These are phyloP conservation scores for Trichoderma sp. DNA, from an alignment of 2,329 filamentous ascomycete genomes.

Conservation along the genomic window DNA sequence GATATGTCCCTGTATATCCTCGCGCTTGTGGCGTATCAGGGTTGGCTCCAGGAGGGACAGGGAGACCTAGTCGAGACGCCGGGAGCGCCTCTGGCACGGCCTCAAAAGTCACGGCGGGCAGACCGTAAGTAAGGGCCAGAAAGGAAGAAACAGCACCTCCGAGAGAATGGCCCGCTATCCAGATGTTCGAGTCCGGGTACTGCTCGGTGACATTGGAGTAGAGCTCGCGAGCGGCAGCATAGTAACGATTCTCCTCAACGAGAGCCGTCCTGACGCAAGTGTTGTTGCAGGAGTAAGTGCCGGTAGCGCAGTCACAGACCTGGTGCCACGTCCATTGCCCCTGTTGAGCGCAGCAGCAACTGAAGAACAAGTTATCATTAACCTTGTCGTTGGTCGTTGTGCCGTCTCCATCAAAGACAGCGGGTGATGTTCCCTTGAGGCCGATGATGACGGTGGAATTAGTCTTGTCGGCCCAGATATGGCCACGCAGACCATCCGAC, in stretches of 20 bases:
- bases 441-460: slow-evolving; percentile 91
- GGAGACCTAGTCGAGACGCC: slow-evolving; percentile 81
- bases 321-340: slow-evolving; percentile 88
- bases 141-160: slow-evolving; percentile 89
- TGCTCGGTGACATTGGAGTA: slow-evolving; percentile 90
- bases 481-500: slow-evolving; percentile 82
- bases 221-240: slow-evolving; percentile 83
- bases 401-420: slow-evolving; percentile 94
- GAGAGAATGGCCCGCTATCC: slow-evolving; percentile 90
- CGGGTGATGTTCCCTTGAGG: slow-evolving; percentile 86
- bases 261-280: slow-evolving; percentile 82
- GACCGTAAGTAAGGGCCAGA: slow-evolving; percentile 85
- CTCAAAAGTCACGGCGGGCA: slow-evolving; percentile 91
- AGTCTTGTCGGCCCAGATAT: slow-evolving; percentile 84
- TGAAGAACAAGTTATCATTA: slow-evolving; percentile 98
- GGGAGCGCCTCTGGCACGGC: slow-evolving; percentile 90
- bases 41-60: slow-evolving; percentile 77
- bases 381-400: slow-evolving; percentile 97
- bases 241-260: slow-evolving; percentile 85
- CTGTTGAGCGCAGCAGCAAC: slow-evolving; percentile 94
- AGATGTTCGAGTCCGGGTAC: slow-evolving; percentile 83
- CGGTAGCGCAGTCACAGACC: slow-evolving; percentile 89
- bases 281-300: slow-evolving; percentile 87
- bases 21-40: slow-evolving; percentile 72
- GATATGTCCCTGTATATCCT: slow-evolving; percentile 75